These are phyloP conservation scores for Filobasidium floriforme DNA, from an alignment of 768 basidiomycete genomes.

Conservation along the genomic window DNA sequence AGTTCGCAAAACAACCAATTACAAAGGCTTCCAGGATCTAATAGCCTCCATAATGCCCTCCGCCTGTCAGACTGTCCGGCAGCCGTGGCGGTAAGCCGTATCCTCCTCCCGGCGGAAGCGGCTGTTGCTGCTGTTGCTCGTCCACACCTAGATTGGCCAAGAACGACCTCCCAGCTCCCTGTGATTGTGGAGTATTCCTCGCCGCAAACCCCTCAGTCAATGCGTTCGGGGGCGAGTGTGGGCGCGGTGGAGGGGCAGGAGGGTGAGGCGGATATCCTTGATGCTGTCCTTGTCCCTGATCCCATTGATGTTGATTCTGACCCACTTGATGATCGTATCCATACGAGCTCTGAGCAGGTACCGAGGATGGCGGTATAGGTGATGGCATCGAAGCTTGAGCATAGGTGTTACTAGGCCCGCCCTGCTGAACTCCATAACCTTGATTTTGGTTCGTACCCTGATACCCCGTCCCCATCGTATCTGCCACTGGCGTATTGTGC, in stretches of 20 bases:
- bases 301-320: not conserved
- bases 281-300: not conserved
- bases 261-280: not conserved
- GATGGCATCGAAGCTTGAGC: not conserved
- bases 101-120: not conserved
- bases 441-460: too few relatives aligned
- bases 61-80: not conserved
- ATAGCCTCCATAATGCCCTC: not conserved
- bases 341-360: not conserved
- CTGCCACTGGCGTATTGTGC: too few relatives aligned
- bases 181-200: not conserved
- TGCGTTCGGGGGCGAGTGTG: slow-evolving; percentile 1
- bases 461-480: too few relatives aligned
- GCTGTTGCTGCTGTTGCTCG: not conserved
- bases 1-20: not conserved
- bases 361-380: not conserved
- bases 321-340: not conserved
- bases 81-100: slow-evolving; percentile 1
- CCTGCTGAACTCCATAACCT: too few relatives aligned
- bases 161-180: not conserved
- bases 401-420: not conserved
- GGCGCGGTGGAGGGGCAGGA: slow-evolving; percentile 3
- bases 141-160: not conserved
- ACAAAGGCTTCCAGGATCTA: not conserved
- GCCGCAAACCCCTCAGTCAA: not conserved